These are phyloP conservation scores for Paramecium pentaurelia DNA, from an alignment of 73 alveolate species.

Conservation along the genomic window DNA sequence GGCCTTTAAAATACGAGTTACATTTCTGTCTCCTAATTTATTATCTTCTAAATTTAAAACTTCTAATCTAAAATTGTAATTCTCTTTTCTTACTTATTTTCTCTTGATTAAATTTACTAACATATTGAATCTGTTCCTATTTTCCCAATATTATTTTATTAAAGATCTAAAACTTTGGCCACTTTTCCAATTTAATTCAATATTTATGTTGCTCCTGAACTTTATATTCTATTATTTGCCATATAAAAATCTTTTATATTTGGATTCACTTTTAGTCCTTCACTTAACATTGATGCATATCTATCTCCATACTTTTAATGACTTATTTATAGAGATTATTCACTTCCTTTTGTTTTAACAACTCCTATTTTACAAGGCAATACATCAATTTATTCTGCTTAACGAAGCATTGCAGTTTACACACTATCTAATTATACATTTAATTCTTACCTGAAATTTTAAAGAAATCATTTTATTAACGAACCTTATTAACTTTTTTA, in stretches of 20 bases:
- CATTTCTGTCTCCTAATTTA: constrained; percentile 52
- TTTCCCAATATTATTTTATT: neutral
- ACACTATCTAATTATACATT: neutral
- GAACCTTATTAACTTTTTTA: neutral
- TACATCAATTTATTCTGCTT: constrained; percentile 20
- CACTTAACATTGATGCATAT: constrained; percentile 67
- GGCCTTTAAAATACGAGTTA: constrained; percentile 24
- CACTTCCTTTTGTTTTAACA: constrained; percentile 36
- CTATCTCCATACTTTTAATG: constrained; percentile 62
- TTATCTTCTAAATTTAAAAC: constrained; percentile 53
- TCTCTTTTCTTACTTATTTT: neutral
- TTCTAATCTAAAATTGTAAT: constrained; percentile 1
- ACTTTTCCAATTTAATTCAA: neutral
- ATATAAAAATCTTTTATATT: constrained; percentile 34
- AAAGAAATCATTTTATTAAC: constrained; percentile 19
- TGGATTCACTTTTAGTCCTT: constrained; percentile 54
- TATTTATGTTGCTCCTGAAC: constrained; percentile 45
- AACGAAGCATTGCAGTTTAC: constrained; percentile 9
- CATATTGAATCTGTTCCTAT: constrained; percentile 42
- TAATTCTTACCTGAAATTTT: neutral
- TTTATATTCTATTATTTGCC: constrained; percentile 38
- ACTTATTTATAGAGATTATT: neutral
- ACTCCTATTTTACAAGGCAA: constrained; percentile 56
- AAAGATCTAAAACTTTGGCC: neutral
- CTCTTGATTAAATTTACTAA: constrained; percentile 19